Base-by-base conservation (phyloP, 225 moss, liverwort and hornwort species). In the Straminergon stramineum region DNA sequence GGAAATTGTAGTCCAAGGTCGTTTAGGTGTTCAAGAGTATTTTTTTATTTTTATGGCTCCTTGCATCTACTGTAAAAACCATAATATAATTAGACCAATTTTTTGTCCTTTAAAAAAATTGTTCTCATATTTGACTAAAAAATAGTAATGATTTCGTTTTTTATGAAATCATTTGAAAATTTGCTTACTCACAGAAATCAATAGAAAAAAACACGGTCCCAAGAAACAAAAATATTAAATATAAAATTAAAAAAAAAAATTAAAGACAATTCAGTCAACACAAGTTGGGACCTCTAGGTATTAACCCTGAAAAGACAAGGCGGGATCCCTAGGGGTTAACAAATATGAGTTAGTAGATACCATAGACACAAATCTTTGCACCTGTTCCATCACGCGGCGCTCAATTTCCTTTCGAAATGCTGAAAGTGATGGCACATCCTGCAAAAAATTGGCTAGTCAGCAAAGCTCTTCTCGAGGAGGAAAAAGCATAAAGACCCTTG, bases 331-430 rank as follows among this genome's bases (percentile, higher is more conserved):
- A 55, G 10, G 41, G 71, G 5, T 35, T 62, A n/a, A 22, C 58
- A 37, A 61, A 61, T 24, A 48, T 43, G 75, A 62, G 27, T 37
- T 35, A 39, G 9, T 28, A 68, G 53, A 35, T 24, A 61, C 26
- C 32, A 52, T 21, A 26, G 23, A 81, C 85, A 82, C 12, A 88
- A 85, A 45, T 45, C 43, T 21, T 79, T 52, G 58, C 51, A 98
- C 96, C 97, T 98, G 95, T 84, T 97, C 90, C 84, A 97, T 94
- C 45, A 97, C 97, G 8, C 96, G 96, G 83, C 92, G 93, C 91
- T 97, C 98, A 89, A 97, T 95, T 87, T 97, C 97, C 91, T 88
- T 93, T 80, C 94, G 93, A 85, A 97, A 97, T 58, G 92, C 93
- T n/a, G 95, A 94, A 80, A 97, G 90, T 60, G 94, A 94, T 64